Evolutionary conservation across 768 basidiomycete species (phyloP).

Genomic region (Mycena kentingensis): DNA sequence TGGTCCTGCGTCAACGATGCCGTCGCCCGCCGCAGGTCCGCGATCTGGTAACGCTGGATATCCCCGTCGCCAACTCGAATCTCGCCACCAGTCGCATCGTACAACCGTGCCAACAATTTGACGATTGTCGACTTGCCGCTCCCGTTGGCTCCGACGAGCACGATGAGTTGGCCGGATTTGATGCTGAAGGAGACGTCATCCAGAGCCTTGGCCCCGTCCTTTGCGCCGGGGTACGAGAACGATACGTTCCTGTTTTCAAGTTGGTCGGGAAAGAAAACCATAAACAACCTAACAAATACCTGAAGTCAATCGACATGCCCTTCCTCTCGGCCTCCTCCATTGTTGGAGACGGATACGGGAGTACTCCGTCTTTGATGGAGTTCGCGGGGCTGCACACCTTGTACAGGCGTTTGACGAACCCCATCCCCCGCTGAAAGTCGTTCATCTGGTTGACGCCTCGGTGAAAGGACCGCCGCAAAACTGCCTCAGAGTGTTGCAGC

Average conservation of each 20-base stretch:
- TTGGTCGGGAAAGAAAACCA: not conserved
- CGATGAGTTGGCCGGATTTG: too few relatives aligned
- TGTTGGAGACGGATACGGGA: constrained; percentile 28
- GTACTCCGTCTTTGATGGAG: constrained; percentile 29
- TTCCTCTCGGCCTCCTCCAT: constrained; percentile 13
- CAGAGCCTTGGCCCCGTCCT: constrained; percentile 37
- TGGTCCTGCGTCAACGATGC: constrained; percentile 54
- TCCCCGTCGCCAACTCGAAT: constrained; percentile 46
- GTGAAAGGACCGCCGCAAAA: constrained; percentile 30
- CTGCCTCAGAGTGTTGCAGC: constrained; percentile 39
- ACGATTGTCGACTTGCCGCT: too few relatives aligned
- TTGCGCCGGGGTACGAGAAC: constrained; percentile 54
- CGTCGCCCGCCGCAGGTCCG: constrained; percentile 46
- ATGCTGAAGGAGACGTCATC: too few relatives aligned
- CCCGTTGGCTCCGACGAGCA: too few relatives aligned
- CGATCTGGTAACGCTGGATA: constrained; percentile 37
- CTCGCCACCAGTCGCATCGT: constrained; percentile 45
- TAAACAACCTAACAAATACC: constrained; percentile 22
- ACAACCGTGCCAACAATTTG: constrained; percentile 52
- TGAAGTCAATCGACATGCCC: constrained; percentile 35
- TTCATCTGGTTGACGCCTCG: constrained; percentile 22
- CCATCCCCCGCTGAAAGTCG: constrained; percentile 27
- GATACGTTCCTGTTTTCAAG: constrained; percentile 44
- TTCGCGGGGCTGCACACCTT: constrained; percentile 24
- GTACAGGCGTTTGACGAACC: constrained; percentile 37